These are phyloP conservation scores for Cadophora malorum DNA, from an alignment of 2,329 filamentous ascomycete species.

Conservation along the genomic window DNA sequence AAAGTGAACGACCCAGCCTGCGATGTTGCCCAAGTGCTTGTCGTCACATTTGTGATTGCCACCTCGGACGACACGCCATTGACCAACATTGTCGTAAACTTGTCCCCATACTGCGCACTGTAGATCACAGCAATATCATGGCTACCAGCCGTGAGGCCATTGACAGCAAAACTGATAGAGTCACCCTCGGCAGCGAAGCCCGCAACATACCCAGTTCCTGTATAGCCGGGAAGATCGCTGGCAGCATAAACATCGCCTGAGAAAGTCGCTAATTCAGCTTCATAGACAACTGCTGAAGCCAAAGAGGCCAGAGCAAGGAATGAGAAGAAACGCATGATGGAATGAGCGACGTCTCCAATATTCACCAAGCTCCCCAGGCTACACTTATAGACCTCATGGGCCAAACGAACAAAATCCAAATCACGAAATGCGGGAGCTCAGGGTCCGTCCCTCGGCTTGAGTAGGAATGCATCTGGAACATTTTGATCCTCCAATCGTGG, in stretches of 20 bases:
- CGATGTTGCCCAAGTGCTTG: conserved; percentile 48
- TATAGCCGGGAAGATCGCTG: conserved; percentile 28
- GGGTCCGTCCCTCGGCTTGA: conserved; percentile 5
- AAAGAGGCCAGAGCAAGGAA: conserved; percentile 14
- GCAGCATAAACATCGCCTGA: conserved; percentile 23
- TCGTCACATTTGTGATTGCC: conserved; percentile 47
- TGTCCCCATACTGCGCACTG: conserved; percentile 54
- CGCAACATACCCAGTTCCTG: conserved; percentile 52
- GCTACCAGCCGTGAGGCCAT: conserved; percentile 46
- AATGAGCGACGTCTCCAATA: neutral
- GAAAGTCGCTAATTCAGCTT: conserved; percentile 28
- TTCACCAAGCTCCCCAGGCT: neutral
- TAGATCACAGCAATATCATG: conserved; percentile 54
- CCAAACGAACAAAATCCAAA: neutral
- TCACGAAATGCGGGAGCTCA: neutral
- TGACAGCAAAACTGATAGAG: conserved; percentile 52
- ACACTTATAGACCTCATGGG: conserved; percentile 11
- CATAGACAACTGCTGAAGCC: conserved; percentile 27
- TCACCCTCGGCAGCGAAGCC: conserved; percentile 52
- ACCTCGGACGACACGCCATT: conserved; percentile 53
- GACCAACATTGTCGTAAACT: conserved; percentile 52
- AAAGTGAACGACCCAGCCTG: conserved; percentile 53
- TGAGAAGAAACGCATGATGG: conserved; percentile 20
- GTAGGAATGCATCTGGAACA: neutral
- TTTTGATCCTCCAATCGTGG: neutral